These are phyloP conservation scores for Leishmania guyanensis DNA, from an alignment of 208 protist species.

Conservation along the genomic window DNA sequence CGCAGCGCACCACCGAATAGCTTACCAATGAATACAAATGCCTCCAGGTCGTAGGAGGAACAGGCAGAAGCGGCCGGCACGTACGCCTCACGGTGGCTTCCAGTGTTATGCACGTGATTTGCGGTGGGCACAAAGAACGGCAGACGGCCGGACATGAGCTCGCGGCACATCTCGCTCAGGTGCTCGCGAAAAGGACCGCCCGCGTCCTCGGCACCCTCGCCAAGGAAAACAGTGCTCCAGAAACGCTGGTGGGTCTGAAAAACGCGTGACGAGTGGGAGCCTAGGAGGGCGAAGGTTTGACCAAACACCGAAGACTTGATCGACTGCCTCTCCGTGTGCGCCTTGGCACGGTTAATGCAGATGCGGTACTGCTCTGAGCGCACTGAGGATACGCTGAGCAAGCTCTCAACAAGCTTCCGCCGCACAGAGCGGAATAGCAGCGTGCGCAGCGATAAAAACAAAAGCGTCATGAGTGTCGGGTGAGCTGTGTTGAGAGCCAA, in stretches of 20 bases:
- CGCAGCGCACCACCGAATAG: constrained; percentile 96
- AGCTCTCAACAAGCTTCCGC: constrained; percentile 57
- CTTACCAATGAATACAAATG: constrained; percentile 91
- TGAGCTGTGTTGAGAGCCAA: constrained; percentile 62
- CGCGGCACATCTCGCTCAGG: constrained; percentile 91
- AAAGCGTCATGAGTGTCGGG: constrained; percentile 44
- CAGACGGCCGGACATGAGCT: constrained; percentile 85
- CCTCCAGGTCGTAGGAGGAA: constrained; percentile 51
- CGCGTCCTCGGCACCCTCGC: constrained; percentile 94
- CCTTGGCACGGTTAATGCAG: constrained; percentile 84
- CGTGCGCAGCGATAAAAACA: constrained; percentile 67
- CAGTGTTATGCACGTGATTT: constrained; percentile 88
- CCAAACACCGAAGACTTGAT: constrained; percentile 84
- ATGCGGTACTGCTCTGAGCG: constrained; percentile 77
- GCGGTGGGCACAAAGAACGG: constrained; percentile 92
- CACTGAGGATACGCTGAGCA: constrained; percentile 80
- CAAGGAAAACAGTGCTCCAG: constrained; percentile 90
- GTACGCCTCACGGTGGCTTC: constrained; percentile 86
- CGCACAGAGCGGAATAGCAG: constrained; percentile 74
- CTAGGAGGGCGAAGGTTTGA: constrained; percentile 84
- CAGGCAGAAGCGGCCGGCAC: constrained; percentile 81
- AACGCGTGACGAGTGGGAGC: constrained; percentile 65
- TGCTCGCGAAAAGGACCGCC: constrained; percentile 94
- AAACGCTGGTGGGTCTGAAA: constrained; percentile 88
- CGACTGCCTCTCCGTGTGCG: constrained; percentile 36